Conservation (phyloP, 768 basidiomycete species). For the Lactarius tabidus region DNA sequence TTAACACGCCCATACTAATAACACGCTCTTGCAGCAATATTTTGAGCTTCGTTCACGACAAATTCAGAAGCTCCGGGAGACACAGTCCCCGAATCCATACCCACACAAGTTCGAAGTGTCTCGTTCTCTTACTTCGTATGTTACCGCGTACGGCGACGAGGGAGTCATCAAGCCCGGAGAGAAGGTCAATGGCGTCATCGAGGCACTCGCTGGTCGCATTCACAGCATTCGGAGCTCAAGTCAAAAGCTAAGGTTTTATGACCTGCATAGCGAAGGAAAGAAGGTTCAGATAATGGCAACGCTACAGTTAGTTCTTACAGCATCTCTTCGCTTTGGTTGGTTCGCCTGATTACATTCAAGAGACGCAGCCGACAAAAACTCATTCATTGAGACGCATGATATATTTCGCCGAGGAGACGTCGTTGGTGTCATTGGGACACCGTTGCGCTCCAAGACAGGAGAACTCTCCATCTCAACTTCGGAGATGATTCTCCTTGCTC, state of each 20-base stretch:
- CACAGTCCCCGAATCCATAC: constrained; percentile 88
- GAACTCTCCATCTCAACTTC: constrained; percentile 88
- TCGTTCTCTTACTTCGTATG: constrained; percentile 66
- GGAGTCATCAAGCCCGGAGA: constrained; percentile 64
- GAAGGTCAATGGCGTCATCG: constrained; percentile 54
- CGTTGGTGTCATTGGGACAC: constrained; percentile 85
- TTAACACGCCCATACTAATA: neutral
- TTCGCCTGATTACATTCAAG: constrained; percentile 33
- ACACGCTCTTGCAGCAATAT: constrained; percentile 69
- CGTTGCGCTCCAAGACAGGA: constrained; percentile 91
- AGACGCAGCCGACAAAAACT: constrained; percentile 57
- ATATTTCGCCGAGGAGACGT: constrained; percentile 94
- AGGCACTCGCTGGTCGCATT: constrained; percentile 83
- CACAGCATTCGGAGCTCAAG: constrained; percentile 84
- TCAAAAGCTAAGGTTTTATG: constrained; percentile 89
- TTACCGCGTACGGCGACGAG: constrained; percentile 67
- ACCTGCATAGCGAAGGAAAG: constrained; percentile 85
- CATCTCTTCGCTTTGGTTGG: neutral
- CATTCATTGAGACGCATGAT: constrained; percentile 71
- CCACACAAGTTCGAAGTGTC: constrained; percentile 98
- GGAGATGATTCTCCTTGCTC: constrained; percentile 82
- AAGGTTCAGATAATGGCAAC: constrained; percentile 96
- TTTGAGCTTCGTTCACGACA: constrained; percentile 88
- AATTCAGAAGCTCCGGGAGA: constrained; percentile 80
- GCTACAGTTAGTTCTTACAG: constrained; percentile 53